Conservation (phyloP, 306 rosid genomes). For the Carpinus viminea region DNA sequence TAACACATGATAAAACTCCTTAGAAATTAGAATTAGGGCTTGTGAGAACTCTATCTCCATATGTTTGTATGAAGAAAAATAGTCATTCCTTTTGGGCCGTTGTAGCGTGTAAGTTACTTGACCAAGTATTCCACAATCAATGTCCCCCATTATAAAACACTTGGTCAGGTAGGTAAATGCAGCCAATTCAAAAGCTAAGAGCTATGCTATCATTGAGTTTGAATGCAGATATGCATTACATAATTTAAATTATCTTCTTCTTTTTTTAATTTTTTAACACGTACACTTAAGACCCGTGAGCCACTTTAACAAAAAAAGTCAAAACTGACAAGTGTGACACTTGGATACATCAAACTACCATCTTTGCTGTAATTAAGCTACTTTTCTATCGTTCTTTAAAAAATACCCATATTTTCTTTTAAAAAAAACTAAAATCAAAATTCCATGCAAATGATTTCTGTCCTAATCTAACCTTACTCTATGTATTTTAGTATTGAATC, state of each 20-base stretch:
- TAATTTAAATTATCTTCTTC: background rate
- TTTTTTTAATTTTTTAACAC: background rate
- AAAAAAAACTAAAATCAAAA: no score
- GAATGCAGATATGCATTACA: conserved; percentile 1
- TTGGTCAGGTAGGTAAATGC: conserved; percentile 39
- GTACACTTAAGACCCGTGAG: no score
- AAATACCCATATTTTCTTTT: no score
- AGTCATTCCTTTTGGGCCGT: background rate
- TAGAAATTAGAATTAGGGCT: background rate
- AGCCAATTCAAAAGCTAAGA: conserved; percentile 4
- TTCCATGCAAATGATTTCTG: no score
- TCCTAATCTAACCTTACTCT: no score
- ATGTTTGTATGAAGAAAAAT: background rate
- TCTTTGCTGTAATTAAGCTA: no score
- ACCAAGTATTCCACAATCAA: conserved; percentile 32
- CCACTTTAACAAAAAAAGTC: no score
- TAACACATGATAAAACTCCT: background rate
- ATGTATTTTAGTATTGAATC: no score
- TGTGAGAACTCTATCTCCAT: background rate
- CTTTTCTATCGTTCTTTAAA: no score
- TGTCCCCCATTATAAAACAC: conserved; percentile 20
- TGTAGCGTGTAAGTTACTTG: conserved; percentile 9
- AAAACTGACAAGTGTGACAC: no score
- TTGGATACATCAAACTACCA: no score
- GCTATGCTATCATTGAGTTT: conserved; percentile 34